A percentile compares a stretch with the other conserved stretches of the same genome.
phyloP scores from a whole-genome alignment of 2,329 filamentous ascomycete species.

The Metarhizium humberi region DNA sequence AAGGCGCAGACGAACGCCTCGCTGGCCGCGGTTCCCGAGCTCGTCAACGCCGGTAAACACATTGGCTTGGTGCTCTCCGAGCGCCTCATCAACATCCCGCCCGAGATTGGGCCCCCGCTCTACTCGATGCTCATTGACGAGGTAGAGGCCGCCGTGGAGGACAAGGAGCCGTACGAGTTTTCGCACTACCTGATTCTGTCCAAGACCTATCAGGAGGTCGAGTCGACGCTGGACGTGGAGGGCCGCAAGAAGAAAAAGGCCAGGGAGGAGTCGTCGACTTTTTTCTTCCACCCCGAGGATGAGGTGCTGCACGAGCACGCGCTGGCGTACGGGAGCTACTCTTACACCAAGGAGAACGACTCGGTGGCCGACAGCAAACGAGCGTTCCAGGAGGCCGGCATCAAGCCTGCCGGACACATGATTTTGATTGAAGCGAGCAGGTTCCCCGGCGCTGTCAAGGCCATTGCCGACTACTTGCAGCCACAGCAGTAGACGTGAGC shows the following conservation, averaged over 20 bases:
- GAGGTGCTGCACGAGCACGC: slow-evolving; percentile 77
- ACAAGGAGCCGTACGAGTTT: slow-evolving; percentile 87
- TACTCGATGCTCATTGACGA: slow-evolving; percentile 92
- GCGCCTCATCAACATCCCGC: slow-evolving; percentile 92
- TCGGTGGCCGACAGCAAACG: slow-evolving; percentile 82
- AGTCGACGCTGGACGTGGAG: slow-evolving; percentile 66
- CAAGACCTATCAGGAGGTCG: slow-evolving; percentile 85
- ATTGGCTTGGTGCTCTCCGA: slow-evolving; percentile 87
- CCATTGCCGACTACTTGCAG: slow-evolving; percentile 64
- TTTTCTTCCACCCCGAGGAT: slow-evolving; percentile 95
- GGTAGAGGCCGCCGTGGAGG: slow-evolving; percentile 77
- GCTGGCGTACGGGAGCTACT: slow-evolving; percentile 57
- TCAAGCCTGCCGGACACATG: slow-evolving; percentile 75
- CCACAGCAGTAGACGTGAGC: slow-evolving; percentile 21
- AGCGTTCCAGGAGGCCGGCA: slow-evolving; percentile 87
- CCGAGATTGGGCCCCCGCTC: slow-evolving; percentile 85
- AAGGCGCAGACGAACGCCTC: slow-evolving; percentile 44
- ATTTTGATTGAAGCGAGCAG: slow-evolving; percentile 75
- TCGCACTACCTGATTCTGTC: slow-evolving; percentile 87
- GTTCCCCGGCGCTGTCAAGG: slow-evolving; percentile 68
- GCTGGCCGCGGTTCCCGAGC: slow-evolving; percentile 45
- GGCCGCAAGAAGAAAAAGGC: slow-evolving; percentile 54
- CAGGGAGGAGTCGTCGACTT: slow-evolving; percentile 51
- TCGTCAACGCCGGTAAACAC: slow-evolving; percentile 47
- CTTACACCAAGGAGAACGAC: slow-evolving; percentile 75